phyloP scores from a whole-genome alignment of 257 asterid genomes.

The Lycium barbarum region DNA sequence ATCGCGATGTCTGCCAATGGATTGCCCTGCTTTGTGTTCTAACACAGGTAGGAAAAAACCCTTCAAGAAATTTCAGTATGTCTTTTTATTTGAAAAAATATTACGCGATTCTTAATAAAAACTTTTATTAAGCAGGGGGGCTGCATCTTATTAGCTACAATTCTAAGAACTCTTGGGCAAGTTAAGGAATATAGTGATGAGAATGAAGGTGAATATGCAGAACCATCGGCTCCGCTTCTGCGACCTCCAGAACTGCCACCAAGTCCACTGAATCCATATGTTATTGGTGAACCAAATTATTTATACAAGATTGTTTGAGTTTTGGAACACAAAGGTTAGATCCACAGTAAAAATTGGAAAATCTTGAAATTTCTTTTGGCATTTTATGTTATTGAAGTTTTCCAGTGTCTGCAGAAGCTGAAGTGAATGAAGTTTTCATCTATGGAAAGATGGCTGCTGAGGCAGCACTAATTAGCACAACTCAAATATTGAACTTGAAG shows the following conservation, averaged over 20 bases:
- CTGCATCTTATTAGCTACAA: slow-evolving; percentile 52
- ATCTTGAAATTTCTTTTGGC: not conserved
- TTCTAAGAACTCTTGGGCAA: slow-evolving; percentile 45
- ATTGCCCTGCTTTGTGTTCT: slow-evolving; percentile 44
- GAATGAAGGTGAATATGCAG: slow-evolving; percentile 29
- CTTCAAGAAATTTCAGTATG: slow-evolving; percentile 20
- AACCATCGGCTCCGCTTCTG: slow-evolving; percentile 41
- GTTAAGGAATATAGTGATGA: slow-evolving; percentile 20
- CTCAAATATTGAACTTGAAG: not conserved
- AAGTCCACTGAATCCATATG: slow-evolving; percentile 35
- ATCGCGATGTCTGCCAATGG: slow-evolving; percentile 45
- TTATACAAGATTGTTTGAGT: not conserved
- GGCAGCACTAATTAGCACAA: not conserved
- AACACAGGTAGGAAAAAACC: slow-evolving; percentile 46
- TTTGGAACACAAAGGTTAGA: not conserved
- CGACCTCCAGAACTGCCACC: slow-evolving; percentile 25
- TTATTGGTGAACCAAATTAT: slow-evolving; percentile 25
- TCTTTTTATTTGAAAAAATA: not conserved
- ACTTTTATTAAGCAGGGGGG: slow-evolving; percentile 49
- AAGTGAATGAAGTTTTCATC: not conserved
- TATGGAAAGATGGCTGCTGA: not conserved
- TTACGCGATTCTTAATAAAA: not conserved
- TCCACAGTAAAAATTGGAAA: not conserved
- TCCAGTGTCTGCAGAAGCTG: slow-evolving; percentile 9
- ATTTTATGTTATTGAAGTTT: not conserved